Conservation (phyloP, 2,329 filamentous ascomycete genomes). For the Coniochaeta sp. region DNA sequence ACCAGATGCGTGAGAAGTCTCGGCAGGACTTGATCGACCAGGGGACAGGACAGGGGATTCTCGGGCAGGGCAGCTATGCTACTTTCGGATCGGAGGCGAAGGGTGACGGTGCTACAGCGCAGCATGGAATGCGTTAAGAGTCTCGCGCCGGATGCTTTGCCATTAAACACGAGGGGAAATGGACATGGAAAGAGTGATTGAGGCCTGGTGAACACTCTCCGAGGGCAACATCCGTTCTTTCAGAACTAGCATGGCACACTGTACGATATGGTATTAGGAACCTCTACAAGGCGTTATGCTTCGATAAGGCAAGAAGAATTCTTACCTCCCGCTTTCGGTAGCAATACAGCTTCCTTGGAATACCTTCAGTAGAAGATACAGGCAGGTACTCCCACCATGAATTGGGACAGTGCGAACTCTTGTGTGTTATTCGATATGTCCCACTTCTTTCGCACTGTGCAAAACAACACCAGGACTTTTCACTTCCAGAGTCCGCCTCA, state of each 20-base stretch:
- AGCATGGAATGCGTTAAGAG: not conserved
- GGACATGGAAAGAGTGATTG: not conserved
- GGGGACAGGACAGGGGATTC: constrained; percentile 2
- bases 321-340: not conserved
- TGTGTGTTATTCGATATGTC: not conserved
- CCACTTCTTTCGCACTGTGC: not conserved
- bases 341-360: not conserved
- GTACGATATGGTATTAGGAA: not conserved
- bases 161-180: not conserved
- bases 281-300: not conserved
- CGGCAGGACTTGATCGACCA: constrained; percentile 14
- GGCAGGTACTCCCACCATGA: not conserved
- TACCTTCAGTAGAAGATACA: too few relatives aligned
- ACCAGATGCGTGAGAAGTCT: constrained; percentile 18
- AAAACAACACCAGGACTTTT: too few relatives aligned
- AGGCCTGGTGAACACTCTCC: not conserved
- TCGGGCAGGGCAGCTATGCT: constrained; percentile 15
- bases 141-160: not conserved
- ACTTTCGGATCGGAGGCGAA: constrained; percentile 4
- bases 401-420: not conserved
- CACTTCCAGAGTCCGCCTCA: too few relatives aligned
- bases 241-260: not conserved
- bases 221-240: not conserved
- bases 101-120: not conserved
- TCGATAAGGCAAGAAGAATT: not conserved